Evolutionary conservation across 2,329 filamentous ascomycete species (phyloP).

Genomic region (Cercospora zeina): DNA sequence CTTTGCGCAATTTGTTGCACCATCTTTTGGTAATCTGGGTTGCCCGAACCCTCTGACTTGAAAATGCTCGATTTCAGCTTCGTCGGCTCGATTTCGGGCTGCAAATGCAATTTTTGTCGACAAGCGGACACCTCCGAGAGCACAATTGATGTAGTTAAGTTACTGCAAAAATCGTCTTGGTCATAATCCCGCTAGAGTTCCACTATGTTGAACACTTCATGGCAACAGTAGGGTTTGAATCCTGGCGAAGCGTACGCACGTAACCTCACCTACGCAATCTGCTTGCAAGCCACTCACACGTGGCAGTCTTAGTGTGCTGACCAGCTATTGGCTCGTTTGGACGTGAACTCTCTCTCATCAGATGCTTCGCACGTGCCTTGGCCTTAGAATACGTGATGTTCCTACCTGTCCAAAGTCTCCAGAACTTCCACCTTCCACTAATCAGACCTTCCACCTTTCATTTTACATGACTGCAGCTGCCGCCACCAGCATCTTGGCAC

Average conservation of each 20-base stretch:
- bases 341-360: too few species aligned
- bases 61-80: neutral
- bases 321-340: neutral
- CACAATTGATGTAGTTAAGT: too few species aligned
- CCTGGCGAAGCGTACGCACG: neutral
- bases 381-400: too few species aligned
- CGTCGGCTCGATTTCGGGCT: neutral
- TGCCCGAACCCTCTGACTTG: conserved; percentile 36
- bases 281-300: neutral
- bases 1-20: conserved; percentile 37
- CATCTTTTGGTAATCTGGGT: conserved; percentile 41
- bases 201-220: neutral
- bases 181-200: neutral
- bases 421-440: too few species aligned
- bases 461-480: too few species aligned
- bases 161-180: neutral
- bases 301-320: neutral
- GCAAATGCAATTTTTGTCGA: neutral
- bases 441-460: too few species aligned
- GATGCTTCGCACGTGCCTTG: too few species aligned
- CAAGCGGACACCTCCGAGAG: too few species aligned
- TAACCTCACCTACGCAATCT: neutral
- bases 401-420: too few species aligned
- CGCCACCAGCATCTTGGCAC: too few species aligned
- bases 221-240: neutral